These are phyloP conservation scores for Citrus maxima DNA, from an alignment of 345 rosid genomes.

Conservation along the genomic window DNA sequence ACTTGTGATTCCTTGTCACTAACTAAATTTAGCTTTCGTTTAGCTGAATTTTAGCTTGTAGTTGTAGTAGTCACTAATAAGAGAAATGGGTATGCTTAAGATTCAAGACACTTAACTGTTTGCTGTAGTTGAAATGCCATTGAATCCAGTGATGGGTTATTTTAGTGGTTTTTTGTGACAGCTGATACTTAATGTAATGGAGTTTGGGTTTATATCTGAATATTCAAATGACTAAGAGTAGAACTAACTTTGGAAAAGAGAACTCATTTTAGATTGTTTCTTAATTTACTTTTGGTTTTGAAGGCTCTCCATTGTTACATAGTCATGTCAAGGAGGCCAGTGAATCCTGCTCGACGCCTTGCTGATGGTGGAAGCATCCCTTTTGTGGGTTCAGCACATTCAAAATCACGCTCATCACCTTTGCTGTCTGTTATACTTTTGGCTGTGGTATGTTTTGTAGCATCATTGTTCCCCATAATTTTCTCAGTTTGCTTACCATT, in stretches of 20 bases:
- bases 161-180: not conserved
- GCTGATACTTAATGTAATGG: not conserved
- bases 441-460: slow-evolving; percentile 37
- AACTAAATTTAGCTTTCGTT: not conserved
- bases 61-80: not conserved
- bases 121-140: not conserved
- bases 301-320: not conserved
- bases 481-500: not conserved
- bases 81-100: not conserved
- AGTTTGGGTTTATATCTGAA: not conserved
- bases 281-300: slow-evolving; percentile 5
- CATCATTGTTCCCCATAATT: not conserved
- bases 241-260: not conserved
- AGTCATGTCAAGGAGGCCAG: slow-evolving; percentile 66
- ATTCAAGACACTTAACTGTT: not conserved
- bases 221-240: not conserved
- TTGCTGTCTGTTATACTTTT: slow-evolving; percentile 44
- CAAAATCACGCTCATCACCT: slow-evolving; percentile 57
- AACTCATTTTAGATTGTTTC: not conserved
- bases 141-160: not conserved
- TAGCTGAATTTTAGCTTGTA: not conserved
- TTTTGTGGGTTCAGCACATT: slow-evolving; percentile 40
- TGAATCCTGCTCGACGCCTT: slow-evolving; percentile 52
- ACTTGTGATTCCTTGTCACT: not conserved
- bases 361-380: slow-evolving; percentile 49